Evolutionary conservation across 1,139 yeast genomes (phyloP).

Genomic region (Yamadazyma sp.): DNA sequence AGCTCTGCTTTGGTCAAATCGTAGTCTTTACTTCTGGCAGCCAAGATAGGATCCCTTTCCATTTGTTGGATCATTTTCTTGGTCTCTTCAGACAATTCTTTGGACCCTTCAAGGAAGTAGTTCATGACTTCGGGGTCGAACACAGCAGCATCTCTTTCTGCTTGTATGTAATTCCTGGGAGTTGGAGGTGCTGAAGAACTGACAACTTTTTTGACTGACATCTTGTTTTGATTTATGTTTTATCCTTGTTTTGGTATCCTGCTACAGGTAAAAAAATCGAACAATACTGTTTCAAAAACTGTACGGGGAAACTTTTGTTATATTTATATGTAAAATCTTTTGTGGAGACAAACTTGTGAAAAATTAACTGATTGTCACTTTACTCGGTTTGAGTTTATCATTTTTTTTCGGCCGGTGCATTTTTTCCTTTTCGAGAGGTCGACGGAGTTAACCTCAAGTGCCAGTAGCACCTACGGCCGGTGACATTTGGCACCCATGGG

Average conservation of each 20-base stretch:
- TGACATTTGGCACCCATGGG: too few species aligned
- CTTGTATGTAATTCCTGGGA: constrained; percentile 35
- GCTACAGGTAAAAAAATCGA: too few species aligned
- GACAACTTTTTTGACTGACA: constrained; percentile 15
- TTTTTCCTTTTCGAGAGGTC: too few species aligned
- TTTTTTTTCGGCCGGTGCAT: too few species aligned
- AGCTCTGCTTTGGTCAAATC: constrained; percentile 43
- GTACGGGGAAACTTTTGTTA: neutral
- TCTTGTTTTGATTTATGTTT: neutral
- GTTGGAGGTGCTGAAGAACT: constrained; percentile 29
- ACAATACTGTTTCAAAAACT: neutral
- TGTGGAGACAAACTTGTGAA: constrained; percentile 13
- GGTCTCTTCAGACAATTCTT: constrained; percentile 34
- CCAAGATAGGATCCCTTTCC: constrained; percentile 51
- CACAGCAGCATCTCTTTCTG: constrained; percentile 33
- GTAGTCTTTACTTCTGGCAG: constrained; percentile 38
- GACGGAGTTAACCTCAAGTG: too few species aligned
- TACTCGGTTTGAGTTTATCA: too few species aligned
- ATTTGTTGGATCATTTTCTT: constrained; percentile 41
- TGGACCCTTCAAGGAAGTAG: constrained; percentile 46
- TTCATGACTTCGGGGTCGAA: constrained; percentile 49
- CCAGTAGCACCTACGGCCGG: too few species aligned
- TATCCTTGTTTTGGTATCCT: neutral
- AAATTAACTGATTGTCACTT: neutral
- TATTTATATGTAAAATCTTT: constrained; percentile 8